Evolutionary conservation across 192 early-diverging fungal genomes (phyloP), one percentile per base, ranked within the genome.

Genomic region (Entrophospora sp.): DNA sequence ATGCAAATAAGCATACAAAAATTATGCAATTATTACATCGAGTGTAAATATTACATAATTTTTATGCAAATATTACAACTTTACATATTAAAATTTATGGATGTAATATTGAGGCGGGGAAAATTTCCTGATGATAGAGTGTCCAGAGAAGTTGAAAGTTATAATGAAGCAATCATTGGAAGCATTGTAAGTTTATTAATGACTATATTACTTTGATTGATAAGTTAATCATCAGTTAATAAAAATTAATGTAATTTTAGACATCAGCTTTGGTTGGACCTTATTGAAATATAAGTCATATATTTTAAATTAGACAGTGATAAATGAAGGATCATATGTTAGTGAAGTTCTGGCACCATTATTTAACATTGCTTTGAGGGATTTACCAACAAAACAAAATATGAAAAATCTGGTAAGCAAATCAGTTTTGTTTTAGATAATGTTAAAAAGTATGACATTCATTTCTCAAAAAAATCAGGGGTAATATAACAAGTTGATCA

Each of bases 311-410:
- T 18, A 27, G n/a, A 58, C n/a, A 25, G 12, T 12, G 3, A 2
- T 58, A 37, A 58, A 58, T 58, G 34, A 58, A 25, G 56, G 56
- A 5, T 58, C 56, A 36, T 58, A 58, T 58, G 56, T 58, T 38
- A 36, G 56, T 7, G 56, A 58, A 58, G 56, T 58, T 37, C 27
- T 58, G 16, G 35, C 34, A 6, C 35, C 18, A 35, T 58, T 58
- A 58, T 37, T 58, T 37, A 58, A 35, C n/a, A 38, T 58, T 37
- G 34, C 36, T 10, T 37, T 58, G 12, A 35, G 56, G 1, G 56
- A 58, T 58, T 58, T 58, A 35, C 18, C 32, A 24, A 34, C 20
- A 58, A 58, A 58, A 22, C 36, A 1, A 37, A 20, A 27, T n/a
- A 6, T 20, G 34, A n/a, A 35, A 4, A 20, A 58, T 58, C 32